Evolutionary conservation across 2,329 filamentous ascomycete genomes (phyloP).

Genomic region (Monilinia polystroma): DNA sequence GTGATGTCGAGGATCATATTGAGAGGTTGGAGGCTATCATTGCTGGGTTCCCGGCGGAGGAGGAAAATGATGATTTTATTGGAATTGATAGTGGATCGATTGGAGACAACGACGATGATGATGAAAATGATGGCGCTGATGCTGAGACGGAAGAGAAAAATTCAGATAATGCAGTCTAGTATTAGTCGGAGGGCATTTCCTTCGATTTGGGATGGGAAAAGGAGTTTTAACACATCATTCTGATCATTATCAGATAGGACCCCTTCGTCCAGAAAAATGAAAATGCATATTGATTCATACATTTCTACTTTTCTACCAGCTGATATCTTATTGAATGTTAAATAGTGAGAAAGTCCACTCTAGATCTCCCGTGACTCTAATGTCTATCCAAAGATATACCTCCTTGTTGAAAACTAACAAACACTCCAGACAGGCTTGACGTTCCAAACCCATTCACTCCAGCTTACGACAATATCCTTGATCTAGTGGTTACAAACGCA

Average conservation of each 20-base stretch:
- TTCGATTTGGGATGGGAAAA: neutral
- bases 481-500: too few species aligned
- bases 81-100: neutral
- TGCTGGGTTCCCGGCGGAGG: neutral
- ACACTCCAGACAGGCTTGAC: too few species aligned
- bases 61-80: neutral
- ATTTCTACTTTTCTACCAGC: neutral
- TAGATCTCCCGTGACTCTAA: neutral
- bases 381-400: neutral
- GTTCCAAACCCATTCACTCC: too few species aligned
- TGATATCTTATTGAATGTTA: neutral
- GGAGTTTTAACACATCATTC: rapidly evolving
- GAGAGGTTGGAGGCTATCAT: neutral
- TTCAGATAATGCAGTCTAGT: neutral
- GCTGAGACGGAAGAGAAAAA: neutral
- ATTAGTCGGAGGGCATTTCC: too few species aligned
- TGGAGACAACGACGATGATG: too few species aligned
- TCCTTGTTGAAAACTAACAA: too few species aligned
- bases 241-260: neutral
- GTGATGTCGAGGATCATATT: neutral
- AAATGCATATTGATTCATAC: neutral
- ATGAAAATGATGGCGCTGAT: neutral
- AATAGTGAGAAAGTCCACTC: neutral
- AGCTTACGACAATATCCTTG: too few species aligned
- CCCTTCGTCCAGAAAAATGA: neutral